Evolutionary conservation across 1,284 basidiomycete genomes (phyloP), one percentile per base, ranked within the genome.

Genomic region (Leccinum angustisporum): DNA sequence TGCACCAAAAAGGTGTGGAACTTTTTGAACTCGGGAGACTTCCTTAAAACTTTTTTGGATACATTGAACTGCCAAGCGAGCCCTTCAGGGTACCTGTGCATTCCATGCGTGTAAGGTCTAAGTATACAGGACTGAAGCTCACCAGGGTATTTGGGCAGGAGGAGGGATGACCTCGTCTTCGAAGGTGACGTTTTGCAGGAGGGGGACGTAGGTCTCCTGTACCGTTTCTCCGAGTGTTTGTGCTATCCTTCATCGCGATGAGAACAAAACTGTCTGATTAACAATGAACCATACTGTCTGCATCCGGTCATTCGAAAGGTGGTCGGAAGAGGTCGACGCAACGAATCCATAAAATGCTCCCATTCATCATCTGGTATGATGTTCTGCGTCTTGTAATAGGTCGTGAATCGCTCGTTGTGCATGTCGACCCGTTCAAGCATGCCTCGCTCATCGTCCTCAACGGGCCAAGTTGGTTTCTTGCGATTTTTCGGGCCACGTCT

Each of bases 1-100:
- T 95, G 96, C 0, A 99, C 97, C 21, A 99, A 81, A 79, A 98
- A 98, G 4, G 92, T 89, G 74, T 99, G 97, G 71, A 99, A 98
- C 69, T 88, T 91, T 74, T 95, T 95, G 81, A 98, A 98, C 71
- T 96, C 93, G n/a, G 90, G 88, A 10, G 88, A 88, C 74, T 94
- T 97, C 62, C 97, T 86, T 48, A 99, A 80, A 4, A 94, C 88
- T 62, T 90, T 90, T 76, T 98, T 98, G 9, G 92, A 86, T 2
- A 97, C 91, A 69, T 95, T 92, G 72, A 99, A 86, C 72, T 98
- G 94, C 97, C 97, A 99, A 18, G 93, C 97, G 18, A 98, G 84
- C 31, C 90, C 90, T 31, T 91, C 89, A 5, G 97, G 96, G 78
- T 98, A 98, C 95, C 92, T 94, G 65, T 54, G 53, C 16, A 50